Evolutionary conservation across 2,329 filamentous ascomycete species (phyloP).

Genomic region (Monosporascus sp.): DNA sequence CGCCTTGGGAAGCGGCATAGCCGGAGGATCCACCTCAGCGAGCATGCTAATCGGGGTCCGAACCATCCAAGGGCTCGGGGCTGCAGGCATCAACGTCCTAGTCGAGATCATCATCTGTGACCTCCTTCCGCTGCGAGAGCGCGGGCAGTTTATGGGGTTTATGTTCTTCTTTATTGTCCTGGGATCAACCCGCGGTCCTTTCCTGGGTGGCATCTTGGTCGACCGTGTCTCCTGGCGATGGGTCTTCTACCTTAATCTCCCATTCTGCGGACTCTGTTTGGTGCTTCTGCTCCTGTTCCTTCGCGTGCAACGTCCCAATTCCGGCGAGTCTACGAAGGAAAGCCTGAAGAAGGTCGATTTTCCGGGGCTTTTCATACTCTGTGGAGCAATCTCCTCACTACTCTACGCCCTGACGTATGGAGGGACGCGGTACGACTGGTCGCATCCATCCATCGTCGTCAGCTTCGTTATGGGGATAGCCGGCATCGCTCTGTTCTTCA

Average conservation of each 20-base stretch:
- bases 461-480: neutral
- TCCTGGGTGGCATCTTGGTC: neutral
- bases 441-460: neutral
- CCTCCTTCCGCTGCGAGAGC: conserved; percentile 38
- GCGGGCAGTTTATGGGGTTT: conserved; percentile 33
- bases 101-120: conserved; percentile 42
- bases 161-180: conserved; percentile 13
- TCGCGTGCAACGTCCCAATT: neutral
- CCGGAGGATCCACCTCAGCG: conserved; percentile 32
- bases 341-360: neutral
- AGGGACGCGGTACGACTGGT: neutral
- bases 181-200: neutral
- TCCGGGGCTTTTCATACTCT: neutral
- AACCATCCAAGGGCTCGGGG: conserved; percentile 36
- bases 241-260: neutral
- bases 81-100: conserved; percentile 35
- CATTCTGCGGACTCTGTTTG: neutral
- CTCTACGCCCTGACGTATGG: neutral
- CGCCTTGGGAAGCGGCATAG: conserved; percentile 39
- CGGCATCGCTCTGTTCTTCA: neutral
- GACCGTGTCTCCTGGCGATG: neutral
- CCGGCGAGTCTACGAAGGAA: neutral
- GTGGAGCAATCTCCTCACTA: neutral
- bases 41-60: conserved; percentile 35
- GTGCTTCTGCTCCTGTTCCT: neutral